Conservation (phyloP, 371 early-diverging fungal species). For the Batkoa obscura region DNA sequence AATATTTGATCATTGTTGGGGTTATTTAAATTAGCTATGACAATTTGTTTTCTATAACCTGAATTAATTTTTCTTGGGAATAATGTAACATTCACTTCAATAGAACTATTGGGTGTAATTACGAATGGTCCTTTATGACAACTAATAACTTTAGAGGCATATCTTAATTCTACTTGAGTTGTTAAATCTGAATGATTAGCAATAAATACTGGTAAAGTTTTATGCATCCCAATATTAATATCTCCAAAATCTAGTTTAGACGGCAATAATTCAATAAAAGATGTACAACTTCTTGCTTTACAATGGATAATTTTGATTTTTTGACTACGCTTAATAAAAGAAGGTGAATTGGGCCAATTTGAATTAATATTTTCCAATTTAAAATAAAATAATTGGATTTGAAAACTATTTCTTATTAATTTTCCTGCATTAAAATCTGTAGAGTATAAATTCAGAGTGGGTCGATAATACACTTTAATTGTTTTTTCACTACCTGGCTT, state of each 20-base stretch:
- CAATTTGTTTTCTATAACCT: constrained; percentile 90
- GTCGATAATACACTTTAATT: constrained; percentile 61
- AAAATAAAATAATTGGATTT: constrained; percentile 25
- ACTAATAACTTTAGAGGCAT: constrained; percentile 82
- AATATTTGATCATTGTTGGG: constrained; percentile 82
- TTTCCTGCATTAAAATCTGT: constrained; percentile 53
- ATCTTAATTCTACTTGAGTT: constrained; percentile 67
- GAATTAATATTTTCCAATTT: constrained; percentile 5
- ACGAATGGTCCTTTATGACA: constrained; percentile 53
- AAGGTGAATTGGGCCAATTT: not conserved
- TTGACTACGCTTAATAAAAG: not conserved
- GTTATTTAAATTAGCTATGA: constrained; percentile 78
- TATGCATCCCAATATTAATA: constrained; percentile 83
- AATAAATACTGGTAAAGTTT: constrained; percentile 63
- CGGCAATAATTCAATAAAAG: constrained; percentile 74
- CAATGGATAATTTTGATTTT: constrained; percentile 69
- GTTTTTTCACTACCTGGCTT: constrained; percentile 70
- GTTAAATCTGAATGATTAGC: constrained; percentile 74
- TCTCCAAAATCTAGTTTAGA: constrained; percentile 79
- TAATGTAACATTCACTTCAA: constrained; percentile 75
- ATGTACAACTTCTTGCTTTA: constrained; percentile 78
- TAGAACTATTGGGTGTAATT: constrained; percentile 66
- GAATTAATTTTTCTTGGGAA: constrained; percentile 96
- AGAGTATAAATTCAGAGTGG: constrained; percentile 34
- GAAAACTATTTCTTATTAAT: constrained; percentile 50